Base-by-base conservation (phyloP, 2,329 filamentous ascomycete genomes). In the Ophiocordyceps camponoti-leonardi region DNA sequence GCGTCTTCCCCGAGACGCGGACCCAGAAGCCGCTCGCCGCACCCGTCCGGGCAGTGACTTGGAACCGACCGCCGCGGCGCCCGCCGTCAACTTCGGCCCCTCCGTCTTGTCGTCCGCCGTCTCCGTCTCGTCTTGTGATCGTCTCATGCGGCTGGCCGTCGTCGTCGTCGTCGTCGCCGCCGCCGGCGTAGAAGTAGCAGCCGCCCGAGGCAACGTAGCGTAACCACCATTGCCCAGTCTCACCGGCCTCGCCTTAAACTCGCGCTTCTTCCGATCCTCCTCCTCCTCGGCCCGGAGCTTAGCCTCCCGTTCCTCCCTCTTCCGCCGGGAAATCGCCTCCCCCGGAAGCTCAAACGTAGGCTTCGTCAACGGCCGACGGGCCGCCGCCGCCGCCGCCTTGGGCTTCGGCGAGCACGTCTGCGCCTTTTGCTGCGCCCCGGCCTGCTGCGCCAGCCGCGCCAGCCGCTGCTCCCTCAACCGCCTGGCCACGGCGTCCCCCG, bases 261-360 rank as follows among this genome's bases (percentile, higher is more conserved):
- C 74, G 46, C 77, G 72, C 46, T 70, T 68, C 57, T 67, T 74
- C 22, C 65, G 69, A 49, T 77, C 72, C 51, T 79, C 76, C 51
- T 79, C 75, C 52, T 77, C 75, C 52, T 79, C 67, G 4, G 67
- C 67, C 49, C 64, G 69, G 41, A 80, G 59, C 50, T 67, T 71
- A 47, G 72, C 65, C 53, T 78, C 69, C 46, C 69, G 66, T 54
- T 75, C 65, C 60, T 79, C 67, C 50, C 70, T 64, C 61, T 77
- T 74, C 26, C 67, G 62, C 2, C 69, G 63, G 3, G 71, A 73
- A 44, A 80, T 71, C 4, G 71, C 72, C 53, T 81, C 78, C 10
- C 77, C 77, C 0, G 77, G 76, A 41, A 82, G 65, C 59, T 80
- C 75, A 58, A 81, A 81, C 6, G 61, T 68, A 12, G 77, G 67